Base-by-base conservation (phyloP, 2,329 filamentous ascomycete genomes). In the Keithomyces neogunnii region DNA sequence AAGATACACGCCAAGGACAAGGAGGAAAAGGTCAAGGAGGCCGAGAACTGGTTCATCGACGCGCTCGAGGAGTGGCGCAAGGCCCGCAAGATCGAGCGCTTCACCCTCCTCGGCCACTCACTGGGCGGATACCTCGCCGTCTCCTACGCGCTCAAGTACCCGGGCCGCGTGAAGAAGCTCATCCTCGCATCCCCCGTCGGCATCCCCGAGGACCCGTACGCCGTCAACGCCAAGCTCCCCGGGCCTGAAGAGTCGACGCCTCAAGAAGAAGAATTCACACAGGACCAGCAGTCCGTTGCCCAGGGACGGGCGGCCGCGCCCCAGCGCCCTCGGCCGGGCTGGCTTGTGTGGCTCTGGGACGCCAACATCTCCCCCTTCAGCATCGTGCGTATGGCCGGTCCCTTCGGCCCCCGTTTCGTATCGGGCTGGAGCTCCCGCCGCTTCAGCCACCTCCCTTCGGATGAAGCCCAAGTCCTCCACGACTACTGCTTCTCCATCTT, bases 311-410 rank as follows among this genome's bases (percentile, higher is more conserved):
- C 3, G 31, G 32, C 44, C 33, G 39, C 19, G 35, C 49, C 3
- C 43, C 50, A 73, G 58, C 70, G 80, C 11, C 85, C 84, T 2
- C 68, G 93, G 3, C 89, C 91, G 0, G 84, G 85, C 67, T 96
- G 92, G 91, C 74, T 97, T 26, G 84, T 85, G 51, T 96, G 91
- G 71, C 81, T 99, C 4, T 99, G 93, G 93, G 93, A 99, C 59
- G 88, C 90, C 59, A 99, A 99, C 64, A 82, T 97, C 56, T 96
- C 91, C 0, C 93, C 93, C 5, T 99, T 99, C 68, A 92, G 85
- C 57, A 74, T 99, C 47, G 82, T 99, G 11, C 87, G 93, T 53
- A 85, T 90, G 75, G 79, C 89, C 1, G 93, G 93, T 1, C 93
- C 93, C 0, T 73, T 99, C 0, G 93, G 93, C 0, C 93, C 93